Conservation (phyloP, 2,329 filamentous ascomycete genomes). For the Fusarium vanettenii region DNA sequence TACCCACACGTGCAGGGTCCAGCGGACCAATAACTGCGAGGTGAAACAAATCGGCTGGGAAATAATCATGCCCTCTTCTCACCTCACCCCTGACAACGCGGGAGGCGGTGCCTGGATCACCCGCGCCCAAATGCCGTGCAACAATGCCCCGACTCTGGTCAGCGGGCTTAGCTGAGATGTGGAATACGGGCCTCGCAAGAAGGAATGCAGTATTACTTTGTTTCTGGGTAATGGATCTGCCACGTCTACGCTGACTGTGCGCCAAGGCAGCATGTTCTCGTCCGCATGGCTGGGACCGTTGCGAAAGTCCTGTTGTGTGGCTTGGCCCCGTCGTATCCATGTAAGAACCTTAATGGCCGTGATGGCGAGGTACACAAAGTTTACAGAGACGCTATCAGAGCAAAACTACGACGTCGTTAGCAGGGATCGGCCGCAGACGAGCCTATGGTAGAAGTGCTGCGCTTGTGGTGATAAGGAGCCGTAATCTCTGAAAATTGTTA, state of each 20-base stretch:
- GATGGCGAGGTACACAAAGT: not conserved
- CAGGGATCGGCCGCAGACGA: not conserved
- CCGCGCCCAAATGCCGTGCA: not conserved
- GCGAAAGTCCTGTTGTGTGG: not conserved
- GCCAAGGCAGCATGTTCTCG: not conserved
- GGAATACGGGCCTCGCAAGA: not conserved
- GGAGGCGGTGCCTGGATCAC: not conserved
- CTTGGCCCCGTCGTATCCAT: not conserved
- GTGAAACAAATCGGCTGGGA: conserved; percentile 18
- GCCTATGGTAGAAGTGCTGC: not conserved
- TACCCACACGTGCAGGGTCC: conserved; percentile 11
- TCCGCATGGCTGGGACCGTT: not conserved
- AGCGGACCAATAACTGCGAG: conserved; percentile 22
- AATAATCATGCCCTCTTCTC: not conserved
- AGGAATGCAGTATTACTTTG: not conserved
- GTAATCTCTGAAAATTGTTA: not conserved
- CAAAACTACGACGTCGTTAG: not conserved
- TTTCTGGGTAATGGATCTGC: not conserved
- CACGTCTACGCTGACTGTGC: not conserved
- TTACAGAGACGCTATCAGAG: not conserved
- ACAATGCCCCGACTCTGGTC: not conserved
- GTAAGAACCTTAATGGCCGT: not conserved
- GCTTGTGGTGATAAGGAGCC: not conserved
- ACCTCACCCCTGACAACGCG: not conserved
- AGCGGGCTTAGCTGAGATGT: conserved; percentile 4